Evolutionary conservation across 179 eudicot genomes (phyloP).

Genomic region (Amaranthus tricolor): DNA sequence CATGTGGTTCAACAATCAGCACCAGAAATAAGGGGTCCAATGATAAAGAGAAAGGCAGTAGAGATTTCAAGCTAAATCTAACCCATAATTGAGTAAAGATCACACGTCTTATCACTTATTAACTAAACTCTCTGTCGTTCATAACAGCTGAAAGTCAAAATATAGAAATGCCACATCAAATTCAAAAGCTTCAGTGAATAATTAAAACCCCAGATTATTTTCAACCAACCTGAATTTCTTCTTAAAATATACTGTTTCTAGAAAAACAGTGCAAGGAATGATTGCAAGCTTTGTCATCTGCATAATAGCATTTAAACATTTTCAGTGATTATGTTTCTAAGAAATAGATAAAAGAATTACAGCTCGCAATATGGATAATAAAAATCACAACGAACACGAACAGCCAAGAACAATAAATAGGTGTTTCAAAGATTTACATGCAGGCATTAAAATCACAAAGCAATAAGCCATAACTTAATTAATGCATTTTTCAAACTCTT

Average conservation of each 20-base stretch:
- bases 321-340: not conserved
- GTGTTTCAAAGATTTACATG: not conserved
- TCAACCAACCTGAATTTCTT: conserved; percentile 68
- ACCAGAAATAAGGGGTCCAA: not conserved
- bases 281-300: conserved; percentile 94
- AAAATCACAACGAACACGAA: not conserved
- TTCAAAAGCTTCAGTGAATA: not conserved
- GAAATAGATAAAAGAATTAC: not conserved
- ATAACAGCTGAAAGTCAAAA: not conserved
- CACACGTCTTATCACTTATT: not conserved
- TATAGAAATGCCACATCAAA: not conserved
- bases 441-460: not conserved
- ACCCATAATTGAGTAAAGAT: not conserved
- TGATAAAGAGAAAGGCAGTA: not conserved
- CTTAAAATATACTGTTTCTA: conserved; percentile 70
- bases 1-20: too few relatives aligned
- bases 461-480: not conserved
- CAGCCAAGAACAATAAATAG: not conserved
- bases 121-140: not conserved
- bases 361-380: not conserved
- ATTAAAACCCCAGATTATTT: not conserved
- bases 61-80: not conserved
- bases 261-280: conserved; percentile 80
- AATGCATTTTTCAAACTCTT: not conserved
- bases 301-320: not conserved